Percentiles rank a stretch among this genome's conserved stretches.
phyloP scores from a whole-genome alignment of 2,329 filamentous ascomycete species.

The Xenoacremonium recifei region DNA sequence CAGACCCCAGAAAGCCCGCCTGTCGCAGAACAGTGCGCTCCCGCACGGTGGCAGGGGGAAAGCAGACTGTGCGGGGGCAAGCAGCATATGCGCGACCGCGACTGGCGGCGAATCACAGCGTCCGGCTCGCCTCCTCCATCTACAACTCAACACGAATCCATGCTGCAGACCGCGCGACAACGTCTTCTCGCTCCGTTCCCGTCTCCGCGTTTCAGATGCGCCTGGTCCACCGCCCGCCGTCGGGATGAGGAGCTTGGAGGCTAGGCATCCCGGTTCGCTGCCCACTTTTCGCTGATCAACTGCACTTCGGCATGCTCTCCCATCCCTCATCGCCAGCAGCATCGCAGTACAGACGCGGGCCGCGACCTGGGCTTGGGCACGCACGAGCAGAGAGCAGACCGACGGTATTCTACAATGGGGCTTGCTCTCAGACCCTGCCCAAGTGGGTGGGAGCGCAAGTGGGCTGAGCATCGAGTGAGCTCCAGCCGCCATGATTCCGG shows the following conservation, averaged over 20 bases:
- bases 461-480: background rate
- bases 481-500: background rate
- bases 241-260: background rate
- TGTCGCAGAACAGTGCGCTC: background rate
- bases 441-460: too few relatives aligned
- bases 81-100: constrained; percentile 15
- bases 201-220: constrained; percentile 8
- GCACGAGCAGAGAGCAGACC: too few relatives aligned
- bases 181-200: background rate
- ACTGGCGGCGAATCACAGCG: background rate
- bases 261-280: too few relatives aligned
- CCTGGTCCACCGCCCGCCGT: constrained; percentile 1
- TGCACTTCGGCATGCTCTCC: too few relatives aligned
- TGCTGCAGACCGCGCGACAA: background rate
- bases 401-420: too few relatives aligned
- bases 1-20: constrained; percentile 22
- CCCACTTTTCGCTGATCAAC: too few relatives aligned
- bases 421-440: too few relatives aligned
- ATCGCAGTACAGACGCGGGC: too few relatives aligned
- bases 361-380: background rate
- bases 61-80: background rate
- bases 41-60: constrained; percentile 4
- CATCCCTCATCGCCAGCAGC: constrained; percentile 4
- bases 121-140: background rate
- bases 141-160: background rate